These are phyloP conservation scores for Yamadazyma atlantica DNA, from an alignment of 1,139 yeast genomes.

Conservation along the genomic window DNA sequence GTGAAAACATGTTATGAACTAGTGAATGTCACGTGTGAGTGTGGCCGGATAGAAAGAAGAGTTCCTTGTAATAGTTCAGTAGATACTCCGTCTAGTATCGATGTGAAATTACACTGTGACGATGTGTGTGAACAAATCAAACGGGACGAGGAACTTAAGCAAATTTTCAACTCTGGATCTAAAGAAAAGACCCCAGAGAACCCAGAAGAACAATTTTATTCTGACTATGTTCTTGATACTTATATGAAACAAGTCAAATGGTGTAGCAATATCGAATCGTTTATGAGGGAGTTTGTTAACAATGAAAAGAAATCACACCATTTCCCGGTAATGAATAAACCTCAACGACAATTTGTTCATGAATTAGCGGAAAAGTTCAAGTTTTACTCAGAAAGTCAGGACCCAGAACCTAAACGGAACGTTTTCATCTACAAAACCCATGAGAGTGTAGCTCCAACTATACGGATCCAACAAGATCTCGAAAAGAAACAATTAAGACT, in stretches of 20 bases:
- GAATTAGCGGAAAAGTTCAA: slow-evolving; percentile 60
- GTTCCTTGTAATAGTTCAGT: slow-evolving; percentile 57
- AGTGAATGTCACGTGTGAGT: slow-evolving; percentile 56
- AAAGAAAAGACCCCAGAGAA: slow-evolving; percentile 11
- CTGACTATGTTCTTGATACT: slow-evolving; percentile 41
- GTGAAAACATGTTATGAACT: slow-evolving; percentile 43
- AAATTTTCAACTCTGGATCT: slow-evolving; percentile 50
- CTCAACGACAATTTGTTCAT: slow-evolving; percentile 72
- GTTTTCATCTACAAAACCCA: slow-evolving; percentile 57
- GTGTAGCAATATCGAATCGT: slow-evolving; percentile 62
- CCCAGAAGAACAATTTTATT: slow-evolving; percentile 28
- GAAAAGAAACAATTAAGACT: slow-evolving; percentile 25
- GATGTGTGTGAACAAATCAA: slow-evolving; percentile 64
- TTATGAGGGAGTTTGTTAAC: slow-evolving; percentile 48
- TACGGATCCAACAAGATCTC: slow-evolving; percentile 25
- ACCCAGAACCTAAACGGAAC: slow-evolving; percentile 74
- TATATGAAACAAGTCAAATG: slow-evolving; percentile 56
- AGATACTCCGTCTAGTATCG: slow-evolving; percentile 26
- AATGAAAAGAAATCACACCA: slow-evolving; percentile 39
- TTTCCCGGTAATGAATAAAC: slow-evolving; percentile 70
- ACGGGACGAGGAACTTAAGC: slow-evolving; percentile 61
- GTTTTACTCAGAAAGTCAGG: slow-evolving; percentile 72
- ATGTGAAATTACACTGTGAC: slow-evolving; percentile 54
- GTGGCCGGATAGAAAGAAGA: slow-evolving; percentile 54
- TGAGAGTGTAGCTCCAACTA: slow-evolving; percentile 29